Conservation (phyloP, 202 grass and related monocot genomes). For the Dendrocalamus latiflorus region DNA sequence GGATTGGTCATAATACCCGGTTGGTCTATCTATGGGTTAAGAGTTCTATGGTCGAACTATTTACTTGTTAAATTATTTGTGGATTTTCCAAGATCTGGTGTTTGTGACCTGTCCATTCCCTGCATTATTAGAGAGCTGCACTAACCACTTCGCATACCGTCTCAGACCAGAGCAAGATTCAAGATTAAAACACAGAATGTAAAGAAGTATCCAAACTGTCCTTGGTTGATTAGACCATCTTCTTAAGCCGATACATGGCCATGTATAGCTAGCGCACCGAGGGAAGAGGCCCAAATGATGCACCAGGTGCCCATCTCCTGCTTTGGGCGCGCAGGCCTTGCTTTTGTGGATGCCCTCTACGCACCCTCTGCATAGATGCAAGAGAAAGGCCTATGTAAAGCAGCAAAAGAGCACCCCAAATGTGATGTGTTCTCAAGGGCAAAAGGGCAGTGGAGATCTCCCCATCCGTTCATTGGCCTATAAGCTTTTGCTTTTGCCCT, state of each 20-base stretch:
- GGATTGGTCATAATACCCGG: too few species aligned
- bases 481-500: too few species aligned
- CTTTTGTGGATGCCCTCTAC: not conserved
- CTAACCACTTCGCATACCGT: not conserved
- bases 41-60: not conserved
- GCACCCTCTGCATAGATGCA: constrained; percentile 32
- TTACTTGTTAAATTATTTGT: not conserved
- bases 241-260: not conserved
- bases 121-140: not conserved
- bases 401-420: not conserved
- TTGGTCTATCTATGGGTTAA: not conserved
- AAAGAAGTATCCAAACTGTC: not conserved
- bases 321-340: not conserved
- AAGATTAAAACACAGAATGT: not conserved
- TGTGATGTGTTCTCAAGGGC: not conserved
- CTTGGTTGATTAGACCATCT: not conserved
- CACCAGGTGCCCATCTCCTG: not conserved
- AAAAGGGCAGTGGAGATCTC: too few species aligned
- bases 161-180: not conserved
- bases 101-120: too few species aligned
- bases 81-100: not conserved
- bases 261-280: too few species aligned
- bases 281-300: not conserved
- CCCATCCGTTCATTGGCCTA: too few species aligned
- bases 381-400: constrained; percentile 31